Evolutionary conservation across 2,329 filamentous ascomycete species (phyloP).

Genomic region (Tympanopsis confertula): DNA sequence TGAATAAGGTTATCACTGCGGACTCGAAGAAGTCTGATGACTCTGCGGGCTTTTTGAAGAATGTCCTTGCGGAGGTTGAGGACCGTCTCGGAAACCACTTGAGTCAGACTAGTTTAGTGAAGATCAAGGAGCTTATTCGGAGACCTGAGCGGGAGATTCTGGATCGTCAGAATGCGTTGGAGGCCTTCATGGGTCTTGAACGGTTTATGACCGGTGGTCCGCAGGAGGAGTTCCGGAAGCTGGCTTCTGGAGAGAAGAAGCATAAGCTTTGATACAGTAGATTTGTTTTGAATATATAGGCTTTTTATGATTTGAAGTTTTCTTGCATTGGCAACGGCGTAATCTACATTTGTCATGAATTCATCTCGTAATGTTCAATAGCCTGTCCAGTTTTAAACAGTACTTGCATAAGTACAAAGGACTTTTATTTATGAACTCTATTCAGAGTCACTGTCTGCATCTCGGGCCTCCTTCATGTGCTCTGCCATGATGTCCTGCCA

Average conservation of each 20-base stretch:
- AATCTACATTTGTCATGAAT: too few relatives aligned
- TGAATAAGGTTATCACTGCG: constrained; percentile 67
- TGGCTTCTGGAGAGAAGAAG: constrained; percentile 80
- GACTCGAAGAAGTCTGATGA: constrained; percentile 44
- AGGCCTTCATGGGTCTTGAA: constrained; percentile 78
- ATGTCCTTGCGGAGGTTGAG: constrained; percentile 70
- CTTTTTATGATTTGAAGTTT: too few relatives aligned
- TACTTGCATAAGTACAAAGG: neutral
- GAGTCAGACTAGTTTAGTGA: constrained; percentile 64
- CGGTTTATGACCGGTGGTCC: constrained; percentile 71
- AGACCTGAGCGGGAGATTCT: constrained; percentile 60
- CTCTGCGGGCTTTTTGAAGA: constrained; percentile 54
- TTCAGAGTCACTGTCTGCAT: neutral
- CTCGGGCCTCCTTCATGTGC: neutral
- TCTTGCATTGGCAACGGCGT: too few relatives aligned
- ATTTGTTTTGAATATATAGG: too few relatives aligned
- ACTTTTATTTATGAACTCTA: too few relatives aligned
- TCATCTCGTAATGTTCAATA: too few relatives aligned
- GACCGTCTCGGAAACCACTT: constrained; percentile 71
- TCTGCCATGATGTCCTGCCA: constrained; percentile 35
- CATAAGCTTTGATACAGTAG: constrained; percentile 89
- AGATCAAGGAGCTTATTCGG: constrained; percentile 76
- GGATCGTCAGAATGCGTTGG: constrained; percentile 67
- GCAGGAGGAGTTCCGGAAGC: constrained; percentile 76
- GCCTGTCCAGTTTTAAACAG: too few relatives aligned